phyloP scores from a whole-genome alignment of 1,284 basidiomycete species.

The Tremellales sp. region DNA sequence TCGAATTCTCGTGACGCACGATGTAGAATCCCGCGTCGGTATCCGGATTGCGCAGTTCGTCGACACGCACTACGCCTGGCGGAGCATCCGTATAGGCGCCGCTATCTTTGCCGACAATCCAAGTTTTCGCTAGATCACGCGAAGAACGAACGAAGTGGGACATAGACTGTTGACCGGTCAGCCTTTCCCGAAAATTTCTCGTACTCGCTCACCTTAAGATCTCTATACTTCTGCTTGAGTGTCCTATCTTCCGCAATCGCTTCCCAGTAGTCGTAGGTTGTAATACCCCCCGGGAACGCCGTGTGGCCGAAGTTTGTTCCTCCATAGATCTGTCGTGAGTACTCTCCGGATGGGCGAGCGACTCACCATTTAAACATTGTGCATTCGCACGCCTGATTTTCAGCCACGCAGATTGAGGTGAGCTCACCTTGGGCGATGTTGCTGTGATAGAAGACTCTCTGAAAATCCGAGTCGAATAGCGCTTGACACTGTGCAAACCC shows the following conservation, averaged over 20 bases:
- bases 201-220: slow-evolving; percentile 6
- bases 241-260: slow-evolving; percentile 9
- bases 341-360: no score
- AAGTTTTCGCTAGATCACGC: slow-evolving; percentile 1
- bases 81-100: not conserved
- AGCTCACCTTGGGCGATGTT: slow-evolving; percentile 6
- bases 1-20: slow-evolving; percentile 54
- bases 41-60: slow-evolving; percentile 64
- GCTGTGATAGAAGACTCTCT: slow-evolving; percentile 9
- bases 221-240: slow-evolving; percentile 6
- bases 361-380: no score
- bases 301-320: slow-evolving; percentile 9
- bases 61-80: slow-evolving; percentile 42
- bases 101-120: not conserved
- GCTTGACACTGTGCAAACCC: slow-evolving; percentile 4
- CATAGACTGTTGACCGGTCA: slow-evolving; percentile 1
- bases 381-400: no score
- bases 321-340: slow-evolving; percentile 6
- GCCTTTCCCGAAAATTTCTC: not conserved
- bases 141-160: slow-evolving; percentile 3
- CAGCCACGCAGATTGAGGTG: not conserved
- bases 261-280: slow-evolving; percentile 11
- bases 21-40: slow-evolving; percentile 64
- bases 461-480: slow-evolving; percentile 6
- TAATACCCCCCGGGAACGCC: slow-evolving; percentile 6